Base-by-base conservation (phyloP, 2,329 filamentous ascomycete species). In the Chaetomiaceae sp. region DNA sequence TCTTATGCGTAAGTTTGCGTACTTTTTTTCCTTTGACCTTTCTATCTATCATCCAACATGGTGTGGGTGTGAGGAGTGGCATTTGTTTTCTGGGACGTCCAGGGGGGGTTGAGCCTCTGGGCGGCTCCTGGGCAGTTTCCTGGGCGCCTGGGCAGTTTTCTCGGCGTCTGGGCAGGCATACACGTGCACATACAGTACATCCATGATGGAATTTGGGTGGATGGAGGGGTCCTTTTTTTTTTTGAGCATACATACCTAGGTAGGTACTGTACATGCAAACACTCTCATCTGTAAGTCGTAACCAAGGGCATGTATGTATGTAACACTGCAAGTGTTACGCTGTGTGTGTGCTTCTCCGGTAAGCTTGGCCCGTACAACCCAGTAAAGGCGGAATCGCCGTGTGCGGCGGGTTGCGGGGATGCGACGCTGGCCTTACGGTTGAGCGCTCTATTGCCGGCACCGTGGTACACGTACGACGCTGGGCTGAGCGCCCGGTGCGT, bases 341-440 rank as follows among this genome's bases (percentile, higher is more conserved):
- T n/a, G n/a, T n/a, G n/a, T n/a, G n/a, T n/a, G n/a, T n/a, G n/a
- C n/a, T n/a, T n/a, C n/a, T n/a, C n/a, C n/a, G n/a, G n/a, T n/a
- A n/a, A n/a, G n/a, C n/a, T n/a, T n/a, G n/a, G n/a, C n/a, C n/a
- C n/a, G n/a, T n/a, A n/a, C n/a, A n/a, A n/a, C n/a, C n/a, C n/a
- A 25, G 21, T 27, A 23, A 25, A 21, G 25, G 48, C 53, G 53
- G 53, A 36, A 29, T 51, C 48, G 44, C 53, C 53, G 48, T 48
- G 48, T 48, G 38, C 38, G 48, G 53, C 32, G 40, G 44, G 53
- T 36, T 49, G 53, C 14, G 52, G 52, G 48, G 40, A 55, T 51
- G 49, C 49, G 20, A 52, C 53, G 48, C 40, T 52, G 53, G 40
- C 40, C 45, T 55, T 42, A 55, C 48, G 48, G n/a, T n/a, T 50